Conservation (phyloP, 2,329 filamentous ascomycete genomes). For the Sporothrix schenckii region DNA sequence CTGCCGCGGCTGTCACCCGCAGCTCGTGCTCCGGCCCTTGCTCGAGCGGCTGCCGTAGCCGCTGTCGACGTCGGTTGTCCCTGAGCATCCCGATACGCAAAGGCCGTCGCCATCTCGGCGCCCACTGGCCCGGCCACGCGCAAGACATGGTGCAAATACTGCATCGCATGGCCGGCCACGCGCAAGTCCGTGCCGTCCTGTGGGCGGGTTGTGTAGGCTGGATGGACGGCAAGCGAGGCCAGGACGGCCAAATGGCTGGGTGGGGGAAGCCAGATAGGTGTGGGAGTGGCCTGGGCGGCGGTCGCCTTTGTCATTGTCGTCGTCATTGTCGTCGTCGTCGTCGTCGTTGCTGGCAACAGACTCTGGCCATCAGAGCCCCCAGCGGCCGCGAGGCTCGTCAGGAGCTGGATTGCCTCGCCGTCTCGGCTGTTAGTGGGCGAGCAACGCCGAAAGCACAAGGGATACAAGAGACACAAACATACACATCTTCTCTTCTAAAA, state of each 20-base stretch:
- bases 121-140: constrained; percentile 68
- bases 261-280: constrained; percentile 66
- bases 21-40: constrained; percentile 12
- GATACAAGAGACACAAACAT: constrained; percentile 20
- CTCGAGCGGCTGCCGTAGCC: background rate
- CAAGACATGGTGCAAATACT: constrained; percentile 70
- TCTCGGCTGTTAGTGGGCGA: constrained; percentile 45
- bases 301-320: background rate
- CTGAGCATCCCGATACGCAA: constrained; percentile 58
- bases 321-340: background rate
- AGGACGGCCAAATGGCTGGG: constrained; percentile 74
- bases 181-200: constrained; percentile 62
- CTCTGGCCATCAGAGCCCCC: constrained; percentile 41
- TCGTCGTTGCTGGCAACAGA: background rate
- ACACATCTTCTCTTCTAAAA: constrained; percentile 71
- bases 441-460: background rate
- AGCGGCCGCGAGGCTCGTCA: constrained; percentile 64
- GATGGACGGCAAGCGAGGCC: constrained; percentile 82
- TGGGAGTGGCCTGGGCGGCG: constrained; percentile 36
- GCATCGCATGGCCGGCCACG: constrained; percentile 67
- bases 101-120: constrained; percentile 70
- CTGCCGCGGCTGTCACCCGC: background rate
- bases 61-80: background rate
- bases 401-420: constrained; percentile 62
- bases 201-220: constrained; percentile 73